Evolutionary conservation across 768 basidiomycete genomes (phyloP).

Genomic region (Xerocomellus dryophilus): DNA sequence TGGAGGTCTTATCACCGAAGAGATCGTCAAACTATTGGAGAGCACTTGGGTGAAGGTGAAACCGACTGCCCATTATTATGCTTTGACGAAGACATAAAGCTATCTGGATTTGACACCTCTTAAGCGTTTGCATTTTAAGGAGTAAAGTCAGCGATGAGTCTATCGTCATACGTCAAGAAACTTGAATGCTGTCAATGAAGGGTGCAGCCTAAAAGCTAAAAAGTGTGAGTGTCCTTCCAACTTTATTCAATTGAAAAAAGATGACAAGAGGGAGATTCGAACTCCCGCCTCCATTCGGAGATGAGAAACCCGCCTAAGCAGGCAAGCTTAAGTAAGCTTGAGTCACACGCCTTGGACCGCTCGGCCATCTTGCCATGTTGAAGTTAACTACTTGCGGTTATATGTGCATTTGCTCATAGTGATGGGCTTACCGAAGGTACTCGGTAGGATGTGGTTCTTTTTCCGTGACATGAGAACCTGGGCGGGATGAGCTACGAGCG

Average conservation of each 20-base stretch:
- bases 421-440: no score
- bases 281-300: constrained; percentile 34
- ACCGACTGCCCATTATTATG: neutral
- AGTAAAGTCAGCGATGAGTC: no score
- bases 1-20: constrained; percentile 4
- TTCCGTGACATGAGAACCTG: no score
- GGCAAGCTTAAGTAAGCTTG: constrained; percentile 39
- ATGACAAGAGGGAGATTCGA: constrained; percentile 36
- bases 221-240: no score
- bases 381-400: fast-evolving
- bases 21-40: neutral
- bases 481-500: no score
- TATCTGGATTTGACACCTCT: neutral
- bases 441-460: no score
- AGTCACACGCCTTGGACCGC: constrained; percentile 64
- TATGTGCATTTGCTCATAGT: neutral
- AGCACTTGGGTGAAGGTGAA: constrained; percentile 8
- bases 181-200: neutral
- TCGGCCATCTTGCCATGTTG: constrained; percentile 52
- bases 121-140: neutral
- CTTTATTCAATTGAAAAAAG: no score
- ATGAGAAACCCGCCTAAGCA: constrained; percentile 30
- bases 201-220: neutral
- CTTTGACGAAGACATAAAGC: neutral
- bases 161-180: neutral